Evolutionary conservation across 768 basidiomycete genomes (phyloP), one percentile per base, ranked within the genome.

Genomic region (Vararia minispora): DNA sequence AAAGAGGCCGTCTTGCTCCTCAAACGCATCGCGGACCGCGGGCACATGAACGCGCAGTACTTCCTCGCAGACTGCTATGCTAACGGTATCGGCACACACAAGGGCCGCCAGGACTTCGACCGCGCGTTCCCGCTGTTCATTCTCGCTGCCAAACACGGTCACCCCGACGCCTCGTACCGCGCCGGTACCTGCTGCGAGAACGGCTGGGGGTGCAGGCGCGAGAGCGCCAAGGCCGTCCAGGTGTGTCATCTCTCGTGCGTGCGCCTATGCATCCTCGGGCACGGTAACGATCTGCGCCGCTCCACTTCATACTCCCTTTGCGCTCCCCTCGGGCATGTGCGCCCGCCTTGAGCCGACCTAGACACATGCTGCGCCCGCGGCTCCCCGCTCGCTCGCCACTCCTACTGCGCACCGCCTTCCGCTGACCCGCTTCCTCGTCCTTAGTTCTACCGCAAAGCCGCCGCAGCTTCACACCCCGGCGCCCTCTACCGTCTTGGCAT

Each of bases 181-280:
- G 85, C 92, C 0, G 95, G 91, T 23, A 92, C 92, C 3, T 99
- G 95, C 56, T 95, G 89, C 60, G 95, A 99, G 69, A 92, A 97
- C 51, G 95, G 92, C 21, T 98, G 94, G 95, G 95, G 95, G 5
- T 94, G 90, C 57, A 69, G 94, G 35, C 73, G 90, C 11, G 95
- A 98, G 59, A 80, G 76, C 13, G 79, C 80, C 30, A 97, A 97
- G 54, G 90, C 94, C 0, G 60, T 97, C 25, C 79, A 84, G n/a
- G n/a, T n/a, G n/a, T n/a, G n/a, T n/a, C n/a, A n/a, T n/a, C n/a
- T n/a, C n/a, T n/a, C n/a, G n/a, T n/a, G n/a, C n/a, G n/a, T n/a
- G n/a, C n/a, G n/a, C n/a, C n/a, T n/a, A n/a, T n/a, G n/a, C n/a
- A n/a, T n/a, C n/a, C n/a, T n/a, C n/a, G n/a, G n/a, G n/a, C n/a